Conservation (phyloP, 257 asterid species). For the Euphrasia confusa region DNA sequence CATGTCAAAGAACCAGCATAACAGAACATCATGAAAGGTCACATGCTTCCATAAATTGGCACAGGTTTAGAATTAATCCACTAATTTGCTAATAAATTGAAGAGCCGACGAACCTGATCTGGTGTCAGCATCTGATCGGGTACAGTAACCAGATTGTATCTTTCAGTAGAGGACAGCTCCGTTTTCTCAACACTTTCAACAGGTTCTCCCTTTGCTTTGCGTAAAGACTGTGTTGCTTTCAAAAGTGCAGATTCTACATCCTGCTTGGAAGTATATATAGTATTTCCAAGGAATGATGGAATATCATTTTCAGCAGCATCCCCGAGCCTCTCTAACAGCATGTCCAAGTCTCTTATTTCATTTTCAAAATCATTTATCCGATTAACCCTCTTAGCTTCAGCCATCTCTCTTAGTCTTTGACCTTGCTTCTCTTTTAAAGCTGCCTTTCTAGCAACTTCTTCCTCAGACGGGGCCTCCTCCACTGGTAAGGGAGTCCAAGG, state of each 20-base stretch:
- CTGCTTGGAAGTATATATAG: constrained; percentile 54
- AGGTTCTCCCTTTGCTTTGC: constrained; percentile 94
- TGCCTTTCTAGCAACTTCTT: constrained; percentile 97
- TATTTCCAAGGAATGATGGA: constrained; percentile 54
- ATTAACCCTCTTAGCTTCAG: constrained; percentile 88
- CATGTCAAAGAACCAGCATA: constrained; percentile 17
- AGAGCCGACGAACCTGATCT: constrained; percentile 59
- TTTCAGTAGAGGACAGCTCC: constrained; percentile 60
- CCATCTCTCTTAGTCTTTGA: constrained; percentile 96
- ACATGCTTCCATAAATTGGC: not conserved
- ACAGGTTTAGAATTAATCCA: constrained; percentile 6
- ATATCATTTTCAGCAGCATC: constrained; percentile 48
- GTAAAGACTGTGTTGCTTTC: constrained; percentile 71
- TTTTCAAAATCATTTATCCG: constrained; percentile 91
- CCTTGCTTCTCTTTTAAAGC: constrained; percentile 95
- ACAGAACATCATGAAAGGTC: constrained; percentile 11
- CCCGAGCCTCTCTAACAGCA: constrained; percentile 62
- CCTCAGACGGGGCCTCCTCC: constrained; percentile 95
- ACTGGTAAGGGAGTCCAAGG: constrained; percentile 88
- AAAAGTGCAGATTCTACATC: constrained; percentile 73
- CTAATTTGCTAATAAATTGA: constrained; percentile 12
- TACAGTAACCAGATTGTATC: constrained; percentile 62
- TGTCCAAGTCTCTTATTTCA: constrained; percentile 72
- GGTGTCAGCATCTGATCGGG: constrained; percentile 80
- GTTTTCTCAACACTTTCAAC: constrained; percentile 62